Percentiles rank a stretch among this genome's conserved stretches.
phyloP scores from a whole-genome alignment of 2,329 filamentous ascomycete genomes.

The Cryphonectria carpinicola region DNA sequence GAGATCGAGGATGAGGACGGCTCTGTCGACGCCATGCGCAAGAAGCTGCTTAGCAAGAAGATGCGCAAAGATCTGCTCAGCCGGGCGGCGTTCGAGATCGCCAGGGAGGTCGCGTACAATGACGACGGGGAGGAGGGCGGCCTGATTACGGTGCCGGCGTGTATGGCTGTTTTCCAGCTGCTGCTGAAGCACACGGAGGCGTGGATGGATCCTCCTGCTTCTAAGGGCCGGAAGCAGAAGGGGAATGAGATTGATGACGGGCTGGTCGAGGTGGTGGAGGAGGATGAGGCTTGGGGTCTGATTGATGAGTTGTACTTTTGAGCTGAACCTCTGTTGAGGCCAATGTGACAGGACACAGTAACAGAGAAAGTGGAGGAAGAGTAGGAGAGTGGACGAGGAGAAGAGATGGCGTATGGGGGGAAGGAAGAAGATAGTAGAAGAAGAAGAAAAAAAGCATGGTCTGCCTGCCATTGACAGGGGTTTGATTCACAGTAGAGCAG shows the following conservation, averaged over 20 bases:
- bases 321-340: neutral
- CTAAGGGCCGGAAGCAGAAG: neutral
- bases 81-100: neutral
- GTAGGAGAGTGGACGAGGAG: neutral
- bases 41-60: constrained; percentile 1
- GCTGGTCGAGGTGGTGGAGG: neutral
- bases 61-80: constrained; percentile 2
- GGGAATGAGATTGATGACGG: neutral
- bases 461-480: neutral
- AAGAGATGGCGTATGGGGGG: no score
- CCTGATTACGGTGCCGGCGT: neutral
- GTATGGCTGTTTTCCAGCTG: constrained; percentile 13
- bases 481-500: neutral
- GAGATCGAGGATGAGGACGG: neutral
- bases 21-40: neutral
- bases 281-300: constrained; percentile 8
- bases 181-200: constrained; percentile 6
- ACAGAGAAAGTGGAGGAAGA: neutral
- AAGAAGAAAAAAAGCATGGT: neutral
- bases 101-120: neutral
- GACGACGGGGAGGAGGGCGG: neutral
- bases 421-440: neutral
- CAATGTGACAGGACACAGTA: neutral
- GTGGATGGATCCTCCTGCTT: neutral
- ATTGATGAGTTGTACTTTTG: neutral